Conservation (phyloP, 306 rosid genomes). For the Rosa multiflora region DNA sequence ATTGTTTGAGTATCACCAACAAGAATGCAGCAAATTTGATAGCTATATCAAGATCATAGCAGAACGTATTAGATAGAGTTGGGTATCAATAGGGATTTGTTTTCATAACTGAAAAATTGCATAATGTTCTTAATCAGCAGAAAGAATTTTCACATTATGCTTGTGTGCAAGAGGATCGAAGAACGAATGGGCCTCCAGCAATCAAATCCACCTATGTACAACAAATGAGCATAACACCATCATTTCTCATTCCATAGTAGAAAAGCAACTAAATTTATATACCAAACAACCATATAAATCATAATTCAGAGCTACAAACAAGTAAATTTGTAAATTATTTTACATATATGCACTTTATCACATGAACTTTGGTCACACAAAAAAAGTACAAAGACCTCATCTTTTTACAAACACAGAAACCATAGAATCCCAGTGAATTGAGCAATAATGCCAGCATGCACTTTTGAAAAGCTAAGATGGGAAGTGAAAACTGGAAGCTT, state of each 20-base stretch:
- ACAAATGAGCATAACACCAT: not conserved
- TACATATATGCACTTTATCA: not conserved
- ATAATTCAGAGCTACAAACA: constrained; percentile 4
- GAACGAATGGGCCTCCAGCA: constrained; percentile 99
- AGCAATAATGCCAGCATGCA: constrained; percentile 15
- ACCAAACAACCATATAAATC: not conserved
- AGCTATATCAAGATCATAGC: constrained; percentile 4
- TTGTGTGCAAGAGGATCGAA: constrained; percentile 84
- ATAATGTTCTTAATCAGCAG: constrained; percentile 98
- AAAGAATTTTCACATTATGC: constrained; percentile 91
- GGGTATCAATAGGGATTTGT: not conserved
- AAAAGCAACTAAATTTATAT: not conserved
- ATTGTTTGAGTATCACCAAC: not conserved
- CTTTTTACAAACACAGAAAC: not conserved
- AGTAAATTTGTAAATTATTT: not conserved
- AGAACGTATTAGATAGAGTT: constrained; percentile 15
- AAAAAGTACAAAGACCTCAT: not conserved
- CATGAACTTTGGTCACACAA: not conserved
- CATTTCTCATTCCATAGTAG: not conserved
- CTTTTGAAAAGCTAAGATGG: not conserved
- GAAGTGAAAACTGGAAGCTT: constrained; percentile 60
- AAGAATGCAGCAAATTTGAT: not conserved
- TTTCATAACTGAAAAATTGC: constrained; percentile 91
- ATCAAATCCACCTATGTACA: constrained; percentile 52
- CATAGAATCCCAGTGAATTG: not conserved